These are phyloP conservation scores for Fragaria iinumae DNA, from an alignment of 306 rosid genomes.

Conservation along the genomic window DNA sequence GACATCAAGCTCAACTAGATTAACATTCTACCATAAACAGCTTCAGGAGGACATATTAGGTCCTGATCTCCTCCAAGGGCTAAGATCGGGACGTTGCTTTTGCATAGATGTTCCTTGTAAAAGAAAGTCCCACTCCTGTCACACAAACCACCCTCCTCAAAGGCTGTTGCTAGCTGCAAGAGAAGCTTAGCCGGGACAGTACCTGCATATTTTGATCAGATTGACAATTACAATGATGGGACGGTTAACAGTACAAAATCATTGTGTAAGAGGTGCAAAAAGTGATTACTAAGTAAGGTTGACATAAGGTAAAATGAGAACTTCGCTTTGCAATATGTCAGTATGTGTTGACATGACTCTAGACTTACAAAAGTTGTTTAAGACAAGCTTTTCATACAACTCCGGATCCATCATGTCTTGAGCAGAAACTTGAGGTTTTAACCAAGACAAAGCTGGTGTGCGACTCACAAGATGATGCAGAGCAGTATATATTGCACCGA, in stretches of 20 bases:
- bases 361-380: constrained; percentile 73
- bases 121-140: constrained; percentile 63
- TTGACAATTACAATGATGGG: constrained; percentile 16
- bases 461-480: constrained; percentile 50
- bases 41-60: constrained; percentile 86
- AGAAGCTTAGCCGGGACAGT: constrained; percentile 81
- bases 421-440: constrained; percentile 67
- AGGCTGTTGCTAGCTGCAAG: constrained; percentile 63
- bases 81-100: constrained; percentile 66
- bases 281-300: background rate
- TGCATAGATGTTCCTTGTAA: constrained; percentile 66
- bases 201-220: constrained; percentile 47
- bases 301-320: constrained; percentile 9
- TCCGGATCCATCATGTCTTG: constrained; percentile 69
- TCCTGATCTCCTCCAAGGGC: constrained; percentile 90
- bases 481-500: constrained; percentile 58
- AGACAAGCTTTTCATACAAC: constrained; percentile 65
- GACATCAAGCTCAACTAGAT: background rate
- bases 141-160: constrained; percentile 64
- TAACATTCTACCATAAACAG: constrained; percentile 67
- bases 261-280: background rate
- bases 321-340: background rate
- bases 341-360: background rate
- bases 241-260: background rate
- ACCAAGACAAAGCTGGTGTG: constrained; percentile 70